Evolutionary conservation across 148 eudicot genomes (phyloP), one percentile per base, ranked within the genome.

Genomic region (Cornus florida): DNA sequence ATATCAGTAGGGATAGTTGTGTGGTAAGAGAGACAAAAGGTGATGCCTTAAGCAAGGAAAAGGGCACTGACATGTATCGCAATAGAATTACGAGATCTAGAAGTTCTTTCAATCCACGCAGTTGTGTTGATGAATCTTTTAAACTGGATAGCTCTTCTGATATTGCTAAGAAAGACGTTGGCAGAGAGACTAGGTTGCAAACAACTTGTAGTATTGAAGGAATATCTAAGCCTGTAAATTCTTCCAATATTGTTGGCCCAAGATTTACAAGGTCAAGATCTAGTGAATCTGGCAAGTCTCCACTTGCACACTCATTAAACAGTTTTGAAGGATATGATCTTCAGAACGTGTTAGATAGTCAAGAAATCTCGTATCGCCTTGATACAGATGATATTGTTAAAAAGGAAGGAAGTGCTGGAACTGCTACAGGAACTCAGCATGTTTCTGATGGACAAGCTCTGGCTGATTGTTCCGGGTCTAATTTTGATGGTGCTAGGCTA

Each of bases 81-180:
- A 80, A 80, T 70, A 78, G 78, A 60, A 70, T 78, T 41, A 72
- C 85, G 59, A 80, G 81, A 78, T 83, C 88, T 69, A 77, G 31
- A 67, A 83, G 82, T 79, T 75, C 77, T 73, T 53, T 57, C 69
- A 70, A 67, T 66, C 83, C 32, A 9, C 72, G 75, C 53, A 66
- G 48, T 60, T 48, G 35, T 23, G 59, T n/a, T 14, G 53, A 56
- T 35, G 65, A 71, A 64, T 71, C 71, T 75, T 60, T 20, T 41
- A 28, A 82, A 20, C 69, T 64, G 70, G 78, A 53, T 4, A 57
- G 19, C 11, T 67, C 79, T 82, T 76, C 56, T 72, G 32, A 70
- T n/a, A 75, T 53, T 78, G 60, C 81, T 68, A 66, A 62, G 77
- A 78, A 72, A 43, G 81, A 70, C 70, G 72, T 77, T 48, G 65